phyloP scores from a whole-genome alignment of 768 basidiomycete species.

The Thelephora ganbajun region DNA sequence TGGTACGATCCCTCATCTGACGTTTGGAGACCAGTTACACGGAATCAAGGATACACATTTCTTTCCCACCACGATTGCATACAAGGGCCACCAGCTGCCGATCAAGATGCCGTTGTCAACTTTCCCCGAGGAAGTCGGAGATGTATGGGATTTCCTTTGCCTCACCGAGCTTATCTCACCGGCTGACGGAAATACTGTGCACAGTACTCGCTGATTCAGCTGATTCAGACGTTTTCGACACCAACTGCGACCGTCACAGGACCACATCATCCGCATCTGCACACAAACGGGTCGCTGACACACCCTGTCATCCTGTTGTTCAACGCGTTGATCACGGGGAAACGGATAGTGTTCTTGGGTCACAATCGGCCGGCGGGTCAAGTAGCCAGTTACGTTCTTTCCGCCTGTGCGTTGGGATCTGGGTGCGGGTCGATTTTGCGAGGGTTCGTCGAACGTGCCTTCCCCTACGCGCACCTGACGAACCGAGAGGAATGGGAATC shows the following conservation, averaged over 20 bases:
- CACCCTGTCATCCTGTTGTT: slow-evolving; percentile 92
- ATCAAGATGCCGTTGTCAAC: slow-evolving; percentile 84
- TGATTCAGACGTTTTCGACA: slow-evolving; percentile 73
- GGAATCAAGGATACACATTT: slow-evolving; percentile 83
- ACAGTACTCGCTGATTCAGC: slow-evolving; percentile 85
- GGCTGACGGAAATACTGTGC: slow-evolving; percentile 6
- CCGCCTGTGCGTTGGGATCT: slow-evolving; percentile 86
- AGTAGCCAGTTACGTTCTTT: slow-evolving; percentile 84
- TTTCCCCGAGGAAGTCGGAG: slow-evolving; percentile 92
- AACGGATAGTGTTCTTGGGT: slow-evolving; percentile 92
- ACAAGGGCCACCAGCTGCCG: slow-evolving; percentile 73
- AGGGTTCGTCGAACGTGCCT: slow-evolving; percentile 84
- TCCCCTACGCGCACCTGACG: slow-evolving; percentile 87
- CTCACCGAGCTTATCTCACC: not conserved
- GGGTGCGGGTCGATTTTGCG: slow-evolving; percentile 76
- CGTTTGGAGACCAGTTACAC: not conserved
- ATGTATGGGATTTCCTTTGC: slow-evolving; percentile 41
- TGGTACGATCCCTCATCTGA: not conserved
- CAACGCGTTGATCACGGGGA: slow-evolving; percentile 90
- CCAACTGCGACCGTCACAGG: slow-evolving; percentile 46
- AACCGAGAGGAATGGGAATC: slow-evolving; percentile 85
- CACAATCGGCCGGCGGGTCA: slow-evolving; percentile 81
- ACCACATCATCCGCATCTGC: slow-evolving; percentile 81
- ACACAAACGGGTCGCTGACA: slow-evolving; percentile 80
- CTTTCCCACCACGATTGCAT: slow-evolving; percentile 74